Evolutionary conservation across 2,329 filamentous ascomycete species (phyloP).

Genomic region (Fusarium torreyae): DNA sequence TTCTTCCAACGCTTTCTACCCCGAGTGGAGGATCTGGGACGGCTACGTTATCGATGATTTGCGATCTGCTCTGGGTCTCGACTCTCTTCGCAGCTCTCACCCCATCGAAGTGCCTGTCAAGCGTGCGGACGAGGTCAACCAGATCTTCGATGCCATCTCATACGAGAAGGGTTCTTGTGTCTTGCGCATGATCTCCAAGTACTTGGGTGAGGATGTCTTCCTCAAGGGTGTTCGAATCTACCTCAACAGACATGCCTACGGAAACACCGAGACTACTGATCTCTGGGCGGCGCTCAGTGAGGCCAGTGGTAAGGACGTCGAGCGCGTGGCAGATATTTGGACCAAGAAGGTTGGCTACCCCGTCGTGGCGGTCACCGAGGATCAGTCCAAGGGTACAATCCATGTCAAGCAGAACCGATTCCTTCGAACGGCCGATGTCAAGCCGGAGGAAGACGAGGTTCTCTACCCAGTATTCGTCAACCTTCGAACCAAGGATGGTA

Average conservation of each 20-base stretch:
- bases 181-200: constrained; percentile 96
- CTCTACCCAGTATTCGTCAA: constrained; percentile 92
- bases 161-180: constrained; percentile 98
- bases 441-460: constrained; percentile 90
- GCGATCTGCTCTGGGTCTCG: constrained; percentile 87
- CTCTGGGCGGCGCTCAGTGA: constrained; percentile 90
- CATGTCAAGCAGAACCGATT: constrained; percentile 96
- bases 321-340: constrained; percentile 94
- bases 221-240: constrained; percentile 92
- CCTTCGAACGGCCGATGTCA: constrained; percentile 91
- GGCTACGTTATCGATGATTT: constrained; percentile 94
- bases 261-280: constrained; percentile 92
- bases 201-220: constrained; percentile 92
- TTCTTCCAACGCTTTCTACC: constrained; percentile 94
- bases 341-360: constrained; percentile 97
- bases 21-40: constrained; percentile 99
- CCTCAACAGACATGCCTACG: constrained; percentile 96
- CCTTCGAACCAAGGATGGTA: constrained; percentile 85
- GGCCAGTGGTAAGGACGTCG: constrained; percentile 91
- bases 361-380: constrained; percentile 84
- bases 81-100: constrained; percentile 94
- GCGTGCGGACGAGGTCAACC: constrained; percentile 94
- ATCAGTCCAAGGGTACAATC: constrained; percentile 77
- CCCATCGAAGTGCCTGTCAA: constrained; percentile 97
- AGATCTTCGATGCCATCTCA: constrained; percentile 98